Base-by-base conservation (phyloP, 331 rosid species). In the Phaseolus coccineus region DNA sequence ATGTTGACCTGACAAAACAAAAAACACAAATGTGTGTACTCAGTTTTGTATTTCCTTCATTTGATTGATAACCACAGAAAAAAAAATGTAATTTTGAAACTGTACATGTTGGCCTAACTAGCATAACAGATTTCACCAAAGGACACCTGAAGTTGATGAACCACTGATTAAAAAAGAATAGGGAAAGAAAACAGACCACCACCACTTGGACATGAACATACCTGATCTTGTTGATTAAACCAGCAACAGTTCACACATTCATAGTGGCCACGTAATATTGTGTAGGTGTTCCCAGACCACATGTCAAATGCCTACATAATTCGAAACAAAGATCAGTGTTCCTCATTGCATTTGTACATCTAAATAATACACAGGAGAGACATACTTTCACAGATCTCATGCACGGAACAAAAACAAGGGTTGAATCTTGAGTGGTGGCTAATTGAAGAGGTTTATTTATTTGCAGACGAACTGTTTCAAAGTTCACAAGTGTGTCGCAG, bases 401-500 rank as follows among this genome's bases (percentile, higher is more conserved):
- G 96, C 99, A 96, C 66, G 99, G 99, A 87, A 90, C 97, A 85
- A 96, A 96, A 79, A 87, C 90, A 69, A 85, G 83, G 75, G 85
- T 62, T 7, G 93, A 82, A 83, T 90, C 96, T 74, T 81, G 93
- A 78, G 87, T 78, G 69, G 97, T 91, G 72, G 98, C 99, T 70
- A 96, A 82, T 81, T 96, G 99, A 80, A 93, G 87, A 53, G 99
- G 99, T 81, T 87, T 96, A 89, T 78, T 88, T 78, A 85, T 90
- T 77, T 93, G 99, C 67, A 96, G 81, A 78, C 97, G 98, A 42
- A 82, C 86, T 24, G 99, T 93, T 88, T 96, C 99, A 57, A 80
- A 96, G 87, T 96, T 93, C 85, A 96, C 97, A 22, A 93, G 92
- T 15, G 99, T 95, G 50, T 96, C 89, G 44, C 97, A 89, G 81